Evolutionary conservation across 192 early-diverging fungal species (phyloP).

Genomic region (Umbelopsis vinacea): DNA sequence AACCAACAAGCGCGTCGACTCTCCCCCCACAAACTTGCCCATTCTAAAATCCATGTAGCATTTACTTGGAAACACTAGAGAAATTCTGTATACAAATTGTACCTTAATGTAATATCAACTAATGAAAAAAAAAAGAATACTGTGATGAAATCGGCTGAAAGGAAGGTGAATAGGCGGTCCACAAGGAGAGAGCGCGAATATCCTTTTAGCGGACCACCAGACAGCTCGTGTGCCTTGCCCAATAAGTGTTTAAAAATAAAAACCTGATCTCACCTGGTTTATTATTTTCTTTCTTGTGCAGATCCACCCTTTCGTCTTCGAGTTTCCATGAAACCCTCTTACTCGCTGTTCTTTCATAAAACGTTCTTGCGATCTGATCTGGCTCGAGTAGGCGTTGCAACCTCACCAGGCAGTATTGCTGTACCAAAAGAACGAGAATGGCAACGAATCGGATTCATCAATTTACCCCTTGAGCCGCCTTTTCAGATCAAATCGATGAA

Average conservation of each 20-base stretch:
- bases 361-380: neutral
- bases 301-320: neutral
- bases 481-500: constrained; percentile 15
- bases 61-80: too few species aligned
- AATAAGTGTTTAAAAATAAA: neutral
- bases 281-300: neutral
- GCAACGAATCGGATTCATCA: constrained; percentile 27
- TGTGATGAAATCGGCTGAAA: too few species aligned
- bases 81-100: too few species aligned
- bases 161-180: too few species aligned
- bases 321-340: neutral
- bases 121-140: neutral
- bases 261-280: constrained; percentile 6
- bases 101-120: too few species aligned
- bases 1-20: neutral
- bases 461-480: constrained; percentile 28
- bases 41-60: too few species aligned
- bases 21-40: too few species aligned
- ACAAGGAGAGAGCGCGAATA: too few species aligned
- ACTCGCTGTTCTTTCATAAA: neutral
- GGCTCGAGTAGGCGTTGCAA: constrained; percentile 4
- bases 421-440: neutral
- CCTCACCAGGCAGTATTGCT: neutral
- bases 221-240: neutral
- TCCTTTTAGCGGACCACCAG: neutral